Evolutionary conservation across 257 asterid species (phyloP).

Genomic region (Fraxinus pennsylvanica): DNA sequence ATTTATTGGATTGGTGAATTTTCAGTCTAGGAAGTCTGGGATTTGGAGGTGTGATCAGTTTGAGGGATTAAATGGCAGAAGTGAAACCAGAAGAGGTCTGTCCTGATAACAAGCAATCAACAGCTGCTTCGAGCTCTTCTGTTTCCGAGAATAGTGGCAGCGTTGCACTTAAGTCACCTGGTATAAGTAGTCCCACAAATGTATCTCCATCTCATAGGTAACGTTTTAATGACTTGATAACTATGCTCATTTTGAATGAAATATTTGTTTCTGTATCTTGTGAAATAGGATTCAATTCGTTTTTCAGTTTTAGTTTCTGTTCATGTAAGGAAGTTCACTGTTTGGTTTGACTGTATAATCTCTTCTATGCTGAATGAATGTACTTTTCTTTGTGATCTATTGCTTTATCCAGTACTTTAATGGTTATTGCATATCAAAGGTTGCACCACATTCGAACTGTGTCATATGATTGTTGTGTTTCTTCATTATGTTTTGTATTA

Average conservation of each 20-base stretch:
- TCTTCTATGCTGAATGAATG: conserved; percentile 2
- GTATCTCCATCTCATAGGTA: conserved; percentile 83
- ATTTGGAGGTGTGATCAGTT: conserved; percentile 41
- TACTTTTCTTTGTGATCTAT: conserved; percentile 14
- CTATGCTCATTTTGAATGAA: neutral
- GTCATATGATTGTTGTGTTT: neutral
- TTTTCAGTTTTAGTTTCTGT: neutral
- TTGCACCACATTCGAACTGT: conserved; percentile 9
- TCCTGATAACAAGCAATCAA: conserved; percentile 67
- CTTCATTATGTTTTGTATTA: conserved; percentile 13
- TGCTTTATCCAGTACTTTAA: neutral
- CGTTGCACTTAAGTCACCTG: conserved; percentile 58
- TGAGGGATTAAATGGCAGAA: conserved; percentile 61
- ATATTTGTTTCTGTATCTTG: neutral
- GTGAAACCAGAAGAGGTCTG: conserved; percentile 55
- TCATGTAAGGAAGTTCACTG: conserved; percentile 1
- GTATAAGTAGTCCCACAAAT: conserved; percentile 67
- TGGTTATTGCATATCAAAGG: conserved; percentile 3
- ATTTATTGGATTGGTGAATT: conserved; percentile 29
- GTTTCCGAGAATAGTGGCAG: conserved; percentile 85
- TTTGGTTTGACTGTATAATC: conserved; percentile 1
- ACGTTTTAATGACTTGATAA: conserved; percentile 11
- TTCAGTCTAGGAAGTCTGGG: conserved; percentile 28
- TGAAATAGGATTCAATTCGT: neutral
- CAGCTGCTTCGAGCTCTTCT: conserved; percentile 78